Conservation (phyloP, 1,139 yeast genomes). For the Sugiyamaella grinbergsii region DNA sequence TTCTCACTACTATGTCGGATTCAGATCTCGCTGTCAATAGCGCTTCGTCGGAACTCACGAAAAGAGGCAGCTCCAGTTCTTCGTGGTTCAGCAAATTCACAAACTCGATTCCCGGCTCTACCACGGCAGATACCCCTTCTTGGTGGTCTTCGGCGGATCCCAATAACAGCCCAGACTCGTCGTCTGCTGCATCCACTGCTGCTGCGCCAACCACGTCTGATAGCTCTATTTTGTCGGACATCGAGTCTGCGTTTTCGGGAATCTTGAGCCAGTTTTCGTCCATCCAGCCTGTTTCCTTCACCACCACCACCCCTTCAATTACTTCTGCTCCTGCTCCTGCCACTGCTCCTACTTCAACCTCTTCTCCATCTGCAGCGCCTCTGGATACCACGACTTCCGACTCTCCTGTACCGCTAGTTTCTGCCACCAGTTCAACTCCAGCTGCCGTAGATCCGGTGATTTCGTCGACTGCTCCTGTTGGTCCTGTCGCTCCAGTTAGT, state of each 20-base stretch:
- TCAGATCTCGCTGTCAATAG: not conserved
- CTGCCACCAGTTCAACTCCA: conserved; percentile 5
- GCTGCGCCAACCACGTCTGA: conserved; percentile 11
- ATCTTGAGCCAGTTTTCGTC: conserved; percentile 30
- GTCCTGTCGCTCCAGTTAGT: not conserved
- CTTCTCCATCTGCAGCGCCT: conserved; percentile 1
- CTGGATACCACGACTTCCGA: conserved; percentile 6
- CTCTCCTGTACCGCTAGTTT: not conserved
- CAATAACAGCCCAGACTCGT: not conserved
- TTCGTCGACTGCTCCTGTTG: conserved; percentile 8
- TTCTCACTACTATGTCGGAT: conserved; percentile 2
- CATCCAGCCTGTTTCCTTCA: conserved; percentile 28
- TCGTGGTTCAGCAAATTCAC: conserved; percentile 4
- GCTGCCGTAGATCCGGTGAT: conserved; percentile 12
- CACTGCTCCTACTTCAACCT: conserved; percentile 8
- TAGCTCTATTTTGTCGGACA: conserved; percentile 29
- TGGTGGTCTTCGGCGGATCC: conserved; percentile 1
- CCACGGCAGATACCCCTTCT: not conserved
- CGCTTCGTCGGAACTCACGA: conserved; percentile 8
- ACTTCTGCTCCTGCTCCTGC: conserved; percentile 7
- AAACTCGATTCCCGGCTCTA: not conserved
- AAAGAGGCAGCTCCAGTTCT: not conserved
- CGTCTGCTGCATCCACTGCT: not conserved
- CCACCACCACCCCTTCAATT: conserved; percentile 20
- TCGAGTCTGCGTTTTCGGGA: conserved; percentile 36